Base-by-base conservation (phyloP, 2,329 filamentous ascomycete genomes). In the Eutypella sp. region DNA sequence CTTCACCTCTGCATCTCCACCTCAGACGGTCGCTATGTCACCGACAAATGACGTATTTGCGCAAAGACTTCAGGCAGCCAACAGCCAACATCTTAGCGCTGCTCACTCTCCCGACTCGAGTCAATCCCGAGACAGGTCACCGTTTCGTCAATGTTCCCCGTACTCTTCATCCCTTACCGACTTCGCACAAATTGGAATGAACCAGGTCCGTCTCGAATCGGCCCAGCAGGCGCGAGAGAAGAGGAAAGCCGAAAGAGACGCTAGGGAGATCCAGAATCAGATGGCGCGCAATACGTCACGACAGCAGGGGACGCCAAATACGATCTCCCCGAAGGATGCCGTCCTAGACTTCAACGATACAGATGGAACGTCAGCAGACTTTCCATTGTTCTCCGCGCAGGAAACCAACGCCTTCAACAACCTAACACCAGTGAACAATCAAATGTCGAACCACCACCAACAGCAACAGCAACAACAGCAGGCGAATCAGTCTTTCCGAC, bases 321-420 rank as follows among this genome's bases (percentile, higher is more conserved):
- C 92, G 0, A 96, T 99, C 40, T 97, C 92, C 2, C 93, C 92
- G 20, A 95, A 95, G 68, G 92, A 97, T 59, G 88, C 91, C 1
- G 69, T 95, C 48, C 70, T 96, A 41, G 91, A 96, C 49, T 96
- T 91, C 62, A 80, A 85, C 50, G 89, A 93, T 33, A 67, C 74
- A 0, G 87, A 91, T 3, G 82, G 85, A 16, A 84, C 85, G 40
- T 69, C 78, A n/a, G n/a, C n/a, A 4, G 81, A 81, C 48, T 81
- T 86, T 57, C 82, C 88, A 11, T 70, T 96, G 18, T 95, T 96
- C 61, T 79, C 87, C 3, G 73, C 79, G 2, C 73, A 78, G 45
- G 73, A 79, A 36, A 63, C 72, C 39, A 69, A 59, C 18, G 60
- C 62, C 5, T 79, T 74, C 34, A 62, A 67, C 1, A 44, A 57